Evolutionary conservation across 2,329 filamentous ascomycete genomes (phyloP).

Genomic region (Knoxdaviesia proteae): DNA sequence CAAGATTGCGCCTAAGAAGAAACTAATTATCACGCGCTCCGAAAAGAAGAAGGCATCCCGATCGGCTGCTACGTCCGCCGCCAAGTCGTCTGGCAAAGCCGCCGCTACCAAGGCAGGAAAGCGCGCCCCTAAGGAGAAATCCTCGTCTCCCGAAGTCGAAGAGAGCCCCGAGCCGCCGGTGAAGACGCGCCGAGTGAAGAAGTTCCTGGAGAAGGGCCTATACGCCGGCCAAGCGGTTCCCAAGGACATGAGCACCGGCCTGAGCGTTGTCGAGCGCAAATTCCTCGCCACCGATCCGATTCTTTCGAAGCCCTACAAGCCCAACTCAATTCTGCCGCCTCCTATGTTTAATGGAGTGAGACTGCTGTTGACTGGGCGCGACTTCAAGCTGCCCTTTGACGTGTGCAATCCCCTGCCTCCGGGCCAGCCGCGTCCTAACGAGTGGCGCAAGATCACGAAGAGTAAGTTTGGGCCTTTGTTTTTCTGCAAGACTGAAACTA

Average conservation of each 20-base stretch:
- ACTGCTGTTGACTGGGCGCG: constrained; percentile 47
- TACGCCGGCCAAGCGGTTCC: constrained; percentile 61
- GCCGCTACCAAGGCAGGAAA: constrained; percentile 1
- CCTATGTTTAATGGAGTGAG: constrained; percentile 63
- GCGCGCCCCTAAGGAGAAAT: constrained; percentile 7
- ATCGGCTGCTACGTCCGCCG: background rate
- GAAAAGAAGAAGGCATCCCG: constrained; percentile 1
- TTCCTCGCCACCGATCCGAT: constrained; percentile 25
- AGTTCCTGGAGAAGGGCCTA: constrained; percentile 63
- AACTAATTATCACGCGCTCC: no score
- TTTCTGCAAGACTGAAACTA: background rate
- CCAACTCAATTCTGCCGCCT: constrained; percentile 42
- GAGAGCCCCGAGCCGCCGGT: constrained; percentile 14
- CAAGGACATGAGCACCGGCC: constrained; percentile 22
- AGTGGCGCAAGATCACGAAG: constrained; percentile 80
- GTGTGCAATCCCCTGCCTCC: constrained; percentile 72
- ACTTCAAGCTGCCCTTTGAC: constrained; percentile 80
- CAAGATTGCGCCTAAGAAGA: no score
- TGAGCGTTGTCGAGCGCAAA: constrained; percentile 31
- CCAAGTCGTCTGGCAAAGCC: background rate
- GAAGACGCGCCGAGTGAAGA: constrained; percentile 37
- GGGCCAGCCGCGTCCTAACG: constrained; percentile 76
- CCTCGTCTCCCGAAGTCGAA: constrained; percentile 11
- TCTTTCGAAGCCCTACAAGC: constrained; percentile 21
- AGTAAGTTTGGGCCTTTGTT: constrained; percentile 33